A percentile compares a stretch with the other conserved stretches of the same genome.
These are phyloP conservation scores for Mortierella sp. DNA, from an alignment of 371 early-diverging fungal species.

Conservation along the genomic window DNA sequence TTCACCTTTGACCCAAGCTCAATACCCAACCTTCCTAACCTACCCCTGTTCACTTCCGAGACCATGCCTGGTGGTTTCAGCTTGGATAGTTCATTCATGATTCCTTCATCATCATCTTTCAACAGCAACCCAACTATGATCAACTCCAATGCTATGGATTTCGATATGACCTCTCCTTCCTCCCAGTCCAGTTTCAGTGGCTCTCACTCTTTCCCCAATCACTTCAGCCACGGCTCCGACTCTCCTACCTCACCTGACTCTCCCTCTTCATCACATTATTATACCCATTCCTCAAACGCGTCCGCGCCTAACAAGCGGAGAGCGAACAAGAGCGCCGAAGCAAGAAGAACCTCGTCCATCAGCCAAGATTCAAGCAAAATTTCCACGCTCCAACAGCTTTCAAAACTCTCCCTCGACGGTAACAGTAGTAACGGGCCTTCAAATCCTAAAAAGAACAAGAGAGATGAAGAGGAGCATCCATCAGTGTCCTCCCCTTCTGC, in stretches of 20 bases:
- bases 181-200: slow-evolving; percentile 34
- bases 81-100: slow-evolving; percentile 6
- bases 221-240: slow-evolving; percentile 15
- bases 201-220: slow-evolving; percentile 26
- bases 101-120: slow-evolving; percentile 17
- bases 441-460: slow-evolving; percentile 50
- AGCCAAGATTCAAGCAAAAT: slow-evolving; percentile 28
- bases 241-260: slow-evolving; percentile 40
- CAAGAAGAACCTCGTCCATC: slow-evolving; percentile 16
- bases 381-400: slow-evolving; percentile 46
- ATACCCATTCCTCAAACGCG: slow-evolving; percentile 18
- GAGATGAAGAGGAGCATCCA: slow-evolving; percentile 38
- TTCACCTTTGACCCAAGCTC: slow-evolving; percentile 51
- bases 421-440: slow-evolving; percentile 16
- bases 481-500: slow-evolving; percentile 20
- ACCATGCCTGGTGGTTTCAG: slow-evolving; percentile 33
- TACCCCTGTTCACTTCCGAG: slow-evolving; percentile 39
- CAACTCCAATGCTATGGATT: slow-evolving; percentile 37
- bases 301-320: slow-evolving; percentile 34
- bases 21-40: slow-evolving; percentile 54
- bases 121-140: slow-evolving; percentile 9
- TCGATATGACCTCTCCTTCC: slow-evolving; percentile 53
- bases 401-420: slow-evolving; percentile 39
- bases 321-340: slow-evolving; percentile 24
- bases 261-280: slow-evolving; percentile 15